Conservation (phyloP, 129 eudicot species). For the Pulicaria dysenterica region DNA sequence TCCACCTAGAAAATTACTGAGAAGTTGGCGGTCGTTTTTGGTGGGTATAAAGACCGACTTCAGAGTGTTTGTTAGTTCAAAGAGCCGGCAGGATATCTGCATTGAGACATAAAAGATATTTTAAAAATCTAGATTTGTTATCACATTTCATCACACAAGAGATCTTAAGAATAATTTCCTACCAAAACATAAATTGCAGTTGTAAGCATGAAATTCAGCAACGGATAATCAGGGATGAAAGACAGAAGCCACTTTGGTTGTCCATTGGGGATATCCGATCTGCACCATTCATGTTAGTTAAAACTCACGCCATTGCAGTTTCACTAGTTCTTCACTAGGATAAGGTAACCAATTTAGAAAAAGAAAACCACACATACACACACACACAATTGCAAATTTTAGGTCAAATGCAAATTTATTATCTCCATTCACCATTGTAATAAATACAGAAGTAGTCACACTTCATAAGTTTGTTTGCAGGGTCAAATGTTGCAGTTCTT, state of each 20-base stretch:
- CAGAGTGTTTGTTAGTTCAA: slow-evolving; percentile 82
- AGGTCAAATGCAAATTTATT: too few species aligned
- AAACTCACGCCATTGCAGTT: slow-evolving; percentile 10
- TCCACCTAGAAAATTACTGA: slow-evolving; percentile 78
- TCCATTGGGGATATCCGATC: slow-evolving; percentile 89
- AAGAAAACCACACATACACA: not conserved
- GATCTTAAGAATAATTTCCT: slow-evolving; percentile 23
- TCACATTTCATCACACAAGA: slow-evolving; percentile 5
- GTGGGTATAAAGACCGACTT: slow-evolving; percentile 85
- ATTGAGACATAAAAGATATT: slow-evolving; percentile 15
- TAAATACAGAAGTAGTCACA: too few species aligned
- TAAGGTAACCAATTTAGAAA: not conserved
- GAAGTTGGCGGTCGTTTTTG: slow-evolving; percentile 73
- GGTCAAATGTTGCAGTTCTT: too few species aligned
- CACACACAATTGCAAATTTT: too few species aligned
- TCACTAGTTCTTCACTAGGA: slow-evolving; percentile 4
- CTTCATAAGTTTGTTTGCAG: too few species aligned
- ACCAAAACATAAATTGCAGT: slow-evolving; percentile 85
- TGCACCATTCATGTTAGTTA: slow-evolving; percentile 40
- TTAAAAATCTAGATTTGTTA: not conserved
- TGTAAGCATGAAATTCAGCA: slow-evolving; percentile 86
- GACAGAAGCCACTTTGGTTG: slow-evolving; percentile 95
- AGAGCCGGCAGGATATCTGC: slow-evolving; percentile 78
- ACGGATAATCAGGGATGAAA: slow-evolving; percentile 78
- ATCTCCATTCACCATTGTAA: too few species aligned